These are phyloP conservation scores for Fusarium sp. DNA, from an alignment of 2,329 filamentous ascomycete species.

Conservation along the genomic window DNA sequence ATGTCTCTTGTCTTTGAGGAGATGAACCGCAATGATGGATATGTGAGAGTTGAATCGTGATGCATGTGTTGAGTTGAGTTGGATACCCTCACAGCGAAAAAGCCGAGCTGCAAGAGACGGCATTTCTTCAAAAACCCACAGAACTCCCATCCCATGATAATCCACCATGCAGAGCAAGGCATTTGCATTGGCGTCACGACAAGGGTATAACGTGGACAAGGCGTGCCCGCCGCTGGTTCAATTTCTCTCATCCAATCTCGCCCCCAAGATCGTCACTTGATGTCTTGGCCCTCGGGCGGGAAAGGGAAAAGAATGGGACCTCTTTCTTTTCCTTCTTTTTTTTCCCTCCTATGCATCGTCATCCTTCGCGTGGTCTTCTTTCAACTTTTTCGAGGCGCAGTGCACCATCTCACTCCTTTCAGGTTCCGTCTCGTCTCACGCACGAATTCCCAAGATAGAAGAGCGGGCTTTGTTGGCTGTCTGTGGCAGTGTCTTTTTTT, in stretches of 20 bases:
- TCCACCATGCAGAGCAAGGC: slow-evolving; percentile 19
- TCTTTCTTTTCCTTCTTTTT: not conserved
- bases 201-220: slow-evolving; percentile 15
- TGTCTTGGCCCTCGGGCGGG: not conserved
- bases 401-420: slow-evolving; percentile 4
- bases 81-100: not conserved
- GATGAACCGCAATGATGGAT: not conserved
- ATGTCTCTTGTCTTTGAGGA: not conserved
- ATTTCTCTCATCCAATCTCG: slow-evolving; percentile 16
- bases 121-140: not conserved
- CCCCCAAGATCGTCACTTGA: slow-evolving; percentile 21
- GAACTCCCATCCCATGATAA: not conserved
- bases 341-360: not conserved
- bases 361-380: not conserved
- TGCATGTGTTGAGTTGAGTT: not conserved
- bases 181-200: slow-evolving; percentile 7
- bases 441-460: slow-evolving; percentile 5
- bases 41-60: not conserved
- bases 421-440: slow-evolving; percentile 2
- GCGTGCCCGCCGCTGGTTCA: slow-evolving; percentile 15
- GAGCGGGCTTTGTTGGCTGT: slow-evolving; percentile 18
- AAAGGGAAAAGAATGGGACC: not conserved
- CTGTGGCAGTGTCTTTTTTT: slow-evolving; percentile 22
- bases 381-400: slow-evolving; percentile 16
- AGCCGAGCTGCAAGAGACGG: not conserved